A percentile compares a stretch with the other conserved stretches of the same genome.
Evolutionary conservation across 2,329 filamentous ascomycete species (phyloP).

Genomic region (Fusarium brachygibbosum): DNA sequence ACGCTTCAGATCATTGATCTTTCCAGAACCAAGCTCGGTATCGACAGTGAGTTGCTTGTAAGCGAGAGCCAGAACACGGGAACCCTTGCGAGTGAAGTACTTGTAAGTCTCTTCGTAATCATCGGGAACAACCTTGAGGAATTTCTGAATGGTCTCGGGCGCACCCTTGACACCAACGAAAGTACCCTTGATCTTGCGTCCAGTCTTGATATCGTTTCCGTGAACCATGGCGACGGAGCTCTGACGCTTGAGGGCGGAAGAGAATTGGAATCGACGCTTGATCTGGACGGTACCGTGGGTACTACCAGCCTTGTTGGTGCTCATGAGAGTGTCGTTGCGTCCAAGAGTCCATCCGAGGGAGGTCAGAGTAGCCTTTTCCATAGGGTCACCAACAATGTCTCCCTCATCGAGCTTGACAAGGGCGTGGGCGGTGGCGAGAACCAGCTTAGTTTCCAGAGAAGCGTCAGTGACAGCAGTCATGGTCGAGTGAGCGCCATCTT

Average conservation of each 20-base stretch:
- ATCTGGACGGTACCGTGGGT: slow-evolving; percentile 84
- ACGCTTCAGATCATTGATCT: slow-evolving; percentile 93
- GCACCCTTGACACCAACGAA: slow-evolving; percentile 98
- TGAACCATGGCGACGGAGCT: slow-evolving; percentile 91
- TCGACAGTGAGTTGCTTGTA: slow-evolving; percentile 92
- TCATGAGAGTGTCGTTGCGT: slow-evolving; percentile 84
- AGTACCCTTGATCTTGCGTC: slow-evolving; percentile 83
- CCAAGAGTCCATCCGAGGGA: slow-evolving; percentile 95
- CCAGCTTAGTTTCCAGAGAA: slow-evolving; percentile 86
- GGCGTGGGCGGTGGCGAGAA: slow-evolving; percentile 94
- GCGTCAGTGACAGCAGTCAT: slow-evolving; percentile 79
- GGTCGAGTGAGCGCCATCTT: slow-evolving; percentile 85
- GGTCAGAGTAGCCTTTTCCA: slow-evolving; percentile 95
- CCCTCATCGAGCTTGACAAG: slow-evolving; percentile 97
- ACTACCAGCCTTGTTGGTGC: slow-evolving; percentile 60
- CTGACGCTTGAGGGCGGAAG: slow-evolving; percentile 94
- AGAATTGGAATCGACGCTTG: slow-evolving; percentile 98
- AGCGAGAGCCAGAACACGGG: slow-evolving; percentile 90
- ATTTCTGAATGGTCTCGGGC: slow-evolving; percentile 95
- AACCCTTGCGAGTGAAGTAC: slow-evolving; percentile 95
- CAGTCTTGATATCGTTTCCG: slow-evolving; percentile 77
- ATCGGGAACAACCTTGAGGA: slow-evolving; percentile 84
- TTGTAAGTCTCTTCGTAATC: slow-evolving; percentile 99
- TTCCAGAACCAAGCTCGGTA: slow-evolving; percentile 82
- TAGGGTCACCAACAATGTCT: slow-evolving; percentile 96